Evolutionary conservation across 805 yeast genomes (phyloP).

Genomic region (Candida piceae): DNA sequence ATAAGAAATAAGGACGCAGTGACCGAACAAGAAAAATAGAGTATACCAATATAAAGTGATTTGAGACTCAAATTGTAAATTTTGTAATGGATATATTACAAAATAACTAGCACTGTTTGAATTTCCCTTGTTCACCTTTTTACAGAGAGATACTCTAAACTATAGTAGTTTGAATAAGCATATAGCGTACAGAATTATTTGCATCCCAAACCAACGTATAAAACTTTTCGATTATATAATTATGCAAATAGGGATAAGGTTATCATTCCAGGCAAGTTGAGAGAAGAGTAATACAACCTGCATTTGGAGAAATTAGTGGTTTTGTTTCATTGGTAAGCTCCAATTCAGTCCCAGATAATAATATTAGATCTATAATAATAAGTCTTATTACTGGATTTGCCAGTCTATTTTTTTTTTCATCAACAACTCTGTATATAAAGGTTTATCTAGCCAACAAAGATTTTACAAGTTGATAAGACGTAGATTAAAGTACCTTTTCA

Average conservation of each 20-base stretch:
- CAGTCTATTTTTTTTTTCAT: conserved; percentile 12
- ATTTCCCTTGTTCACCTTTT: too few species aligned
- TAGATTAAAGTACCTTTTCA: conserved; percentile 20
- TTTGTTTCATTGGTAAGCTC: conserved; percentile 15
- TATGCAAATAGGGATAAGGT: conserved; percentile 25
- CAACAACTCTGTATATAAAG: conserved; percentile 16
- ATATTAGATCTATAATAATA: conserved; percentile 12
- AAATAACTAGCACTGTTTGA: too few species aligned
- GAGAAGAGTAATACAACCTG: conserved; percentile 25
- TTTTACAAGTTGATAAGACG: conserved; percentile 20
- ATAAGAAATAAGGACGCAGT: too few species aligned
- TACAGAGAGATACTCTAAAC: too few species aligned
- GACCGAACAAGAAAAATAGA: too few species aligned
- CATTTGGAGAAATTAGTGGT: conserved; percentile 20
- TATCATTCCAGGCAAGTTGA: conserved; percentile 31
- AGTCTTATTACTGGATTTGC: conserved; percentile 24
- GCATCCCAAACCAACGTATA: conserved; percentile 21
- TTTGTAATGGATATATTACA: too few species aligned
- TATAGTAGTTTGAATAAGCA: too few species aligned
- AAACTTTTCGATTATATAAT: conserved; percentile 23
- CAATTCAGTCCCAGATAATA: conserved; percentile 5
- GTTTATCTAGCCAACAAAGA: conserved; percentile 15
- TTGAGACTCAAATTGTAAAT: too few species aligned
- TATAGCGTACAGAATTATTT: conserved; percentile 21
- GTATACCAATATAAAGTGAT: too few species aligned